phyloP scores from a whole-genome alignment of 1,139 yeast genomes.

The Trichomonascaceae sp. region DNA sequence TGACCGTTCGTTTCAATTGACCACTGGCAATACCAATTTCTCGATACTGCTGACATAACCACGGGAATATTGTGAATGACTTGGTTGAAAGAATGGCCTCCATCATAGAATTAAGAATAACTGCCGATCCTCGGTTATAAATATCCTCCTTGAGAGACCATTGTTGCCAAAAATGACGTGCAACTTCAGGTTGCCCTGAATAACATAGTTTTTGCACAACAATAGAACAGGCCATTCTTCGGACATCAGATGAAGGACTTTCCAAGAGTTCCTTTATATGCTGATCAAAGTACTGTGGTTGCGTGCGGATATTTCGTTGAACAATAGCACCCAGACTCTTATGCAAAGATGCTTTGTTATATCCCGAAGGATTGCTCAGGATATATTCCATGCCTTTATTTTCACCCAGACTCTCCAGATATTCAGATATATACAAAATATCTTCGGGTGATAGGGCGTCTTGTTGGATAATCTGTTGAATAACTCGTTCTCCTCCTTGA shows the following conservation, averaged over 20 bases:
- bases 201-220: slow-evolving; percentile 7
- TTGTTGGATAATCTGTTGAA: slow-evolving; percentile 28
- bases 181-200: background rate
- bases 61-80: background rate
- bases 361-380: background rate
- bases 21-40: slow-evolving; percentile 3
- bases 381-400: slow-evolving; percentile 6
- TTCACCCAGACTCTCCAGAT: background rate
- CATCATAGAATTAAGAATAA: slow-evolving; percentile 9
- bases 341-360: background rate
- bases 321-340: slow-evolving; percentile 3
- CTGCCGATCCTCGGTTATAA: background rate
- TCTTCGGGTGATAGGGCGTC: slow-evolving; percentile 7
- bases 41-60: slow-evolving; percentile 11
- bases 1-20: background rate
- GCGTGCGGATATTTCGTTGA: background rate
- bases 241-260: background rate
- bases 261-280: slow-evolving; percentile 3
- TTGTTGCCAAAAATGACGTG: slow-evolving; percentile 8
- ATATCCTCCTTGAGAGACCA: background rate
- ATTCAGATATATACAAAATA: slow-evolving; percentile 4
- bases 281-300: slow-evolving; percentile 1
- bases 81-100: slow-evolving; percentile 6
- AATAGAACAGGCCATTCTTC: slow-evolving; percentile 6
- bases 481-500: slow-evolving; percentile 37